Percentiles rank a stretch among this genome's conserved stretches.
Evolutionary conservation across 192 early-diverging fungal genomes (phyloP).

Genomic region (Backusella tarrabulga): DNA sequence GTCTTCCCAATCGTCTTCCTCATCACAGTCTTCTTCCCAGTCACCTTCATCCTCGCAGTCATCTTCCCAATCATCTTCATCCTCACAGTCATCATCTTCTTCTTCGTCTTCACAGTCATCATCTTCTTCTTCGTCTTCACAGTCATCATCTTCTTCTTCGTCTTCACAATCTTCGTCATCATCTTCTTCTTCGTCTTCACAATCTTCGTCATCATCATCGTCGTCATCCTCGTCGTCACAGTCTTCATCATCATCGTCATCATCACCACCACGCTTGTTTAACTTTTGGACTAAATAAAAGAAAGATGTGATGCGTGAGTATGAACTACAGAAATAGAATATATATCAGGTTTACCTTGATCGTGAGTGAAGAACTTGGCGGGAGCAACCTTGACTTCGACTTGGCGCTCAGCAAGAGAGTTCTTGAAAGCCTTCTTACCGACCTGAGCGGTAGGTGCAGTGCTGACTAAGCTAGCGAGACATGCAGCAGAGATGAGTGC

Average conservation of each 20-base stretch:
- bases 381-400: not conserved
- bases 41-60: not conserved
- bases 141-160: not conserved
- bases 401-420: constrained; percentile 6
- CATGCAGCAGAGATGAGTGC: constrained; percentile 18
- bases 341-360: not conserved
- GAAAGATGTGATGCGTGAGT: not conserved
- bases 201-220: not conserved
- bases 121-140: not conserved
- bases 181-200: not conserved
- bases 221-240: not conserved
- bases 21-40: not conserved
- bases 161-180: not conserved
- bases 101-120: not conserved
- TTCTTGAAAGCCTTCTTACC: not conserved
- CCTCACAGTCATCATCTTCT: not conserved
- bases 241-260: not conserved
- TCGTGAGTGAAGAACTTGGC: not conserved
- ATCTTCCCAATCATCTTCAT: not conserved
- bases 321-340: not conserved
- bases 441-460: constrained; percentile 10
- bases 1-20: not conserved
- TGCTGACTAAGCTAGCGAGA: constrained; percentile 11
- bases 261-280: not conserved
- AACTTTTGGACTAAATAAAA: not conserved